Base-by-base conservation (phyloP, 1,284 basidiomycete genomes). In the Omphalotus olearius region DNA sequence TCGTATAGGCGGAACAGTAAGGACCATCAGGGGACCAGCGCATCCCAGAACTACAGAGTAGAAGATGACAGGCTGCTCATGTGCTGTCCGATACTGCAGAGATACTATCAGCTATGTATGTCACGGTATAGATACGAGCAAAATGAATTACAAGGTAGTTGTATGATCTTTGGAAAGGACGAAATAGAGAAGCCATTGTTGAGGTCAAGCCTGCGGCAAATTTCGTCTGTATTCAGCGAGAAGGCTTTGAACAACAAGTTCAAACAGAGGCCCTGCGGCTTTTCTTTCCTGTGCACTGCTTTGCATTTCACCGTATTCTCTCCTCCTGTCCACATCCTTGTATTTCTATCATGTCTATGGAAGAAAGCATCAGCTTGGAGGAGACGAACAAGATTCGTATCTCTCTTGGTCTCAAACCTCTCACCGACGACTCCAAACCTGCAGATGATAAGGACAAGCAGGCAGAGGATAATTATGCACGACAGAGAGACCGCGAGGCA, bases 361-460 rank as follows among this genome's bases (percentile, higher is more conserved):
- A 89, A 72, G 88, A 93, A 69, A 88, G 89, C 66, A 88, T 97
- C 66, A 88, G 90, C 60, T 82, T 99, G 65, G 95, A 98, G 66
- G 97, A 99, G 79, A 98, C 95, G 50, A 98, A 98, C 79, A 93
- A 91, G 71, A 92, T 98, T 66, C 93, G 97, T 73, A 83, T 97
- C 57, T 89, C 86, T 6, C 81, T 98, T 41, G 97, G 97, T 61
- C 85, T 99, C 57, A 93, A 94, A 68, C 96, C 96, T 35, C 82
- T 99, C 52, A 88, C 85, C 3, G 92, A 91, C 58, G 88, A 90
- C 62, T 73, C 75, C 45, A 76, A 69, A 23, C 82, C 85, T 6
- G 74, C 74, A 10, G 75, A 85, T 63, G 80, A 82, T 62, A 82
- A 82, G 59, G 91, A 94, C 56, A 81, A 86, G 63, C 73, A 84